Base-by-base conservation (phyloP, 1,284 basidiomycete genomes). In the Leccinum laetum region DNA sequence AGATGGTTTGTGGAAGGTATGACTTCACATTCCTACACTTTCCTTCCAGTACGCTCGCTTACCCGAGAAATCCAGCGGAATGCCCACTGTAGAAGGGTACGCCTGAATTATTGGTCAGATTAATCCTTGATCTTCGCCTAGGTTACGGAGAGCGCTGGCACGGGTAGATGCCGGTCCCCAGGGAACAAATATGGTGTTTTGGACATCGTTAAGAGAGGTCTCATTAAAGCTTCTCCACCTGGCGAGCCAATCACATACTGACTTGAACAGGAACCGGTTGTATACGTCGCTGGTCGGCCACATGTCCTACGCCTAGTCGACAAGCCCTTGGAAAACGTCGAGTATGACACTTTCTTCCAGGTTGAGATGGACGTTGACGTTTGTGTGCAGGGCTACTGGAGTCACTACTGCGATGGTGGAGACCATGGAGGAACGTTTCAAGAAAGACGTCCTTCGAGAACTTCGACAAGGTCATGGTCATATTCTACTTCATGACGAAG, bases 371-470 rank as follows among this genome's bases (percentile, higher is more conserved):
- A 35, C 35, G 49, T 62, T 61, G 62, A 61, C 21, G 46, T 56
- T 29, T 49, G n/a, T 62, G 11, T 44, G 46, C 70, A 95, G 94
- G 72, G 92, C 96, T 1, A 99, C 97, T 0, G 98, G 98, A 26
- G 92, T 99, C 2, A 95, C 95, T 0, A 97, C 96, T 0, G 84
- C 86, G 3, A 91, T 95, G 10, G 98, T 99, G 2, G 98, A 99
- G 77, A 83, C 86, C 21, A 99, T 99, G 94, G 98, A 99, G 70
- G 78, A 85, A 53, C 90, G 84, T 66, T 88, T 99, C 73, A 99
- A 99, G 81, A 84, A 86, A 57, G 98, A 99, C 72, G 88, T 99
- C 14, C 80, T 99, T 21, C 82, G 85, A 2, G 98, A 99, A 78
- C 83, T 96, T 32, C 81, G 83, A 58, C 79, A 83, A 61, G 86